phyloP scores from a whole-genome alignment of 371 early-diverging fungal genomes.

The Basidiobolus meristosporus region DNA sequence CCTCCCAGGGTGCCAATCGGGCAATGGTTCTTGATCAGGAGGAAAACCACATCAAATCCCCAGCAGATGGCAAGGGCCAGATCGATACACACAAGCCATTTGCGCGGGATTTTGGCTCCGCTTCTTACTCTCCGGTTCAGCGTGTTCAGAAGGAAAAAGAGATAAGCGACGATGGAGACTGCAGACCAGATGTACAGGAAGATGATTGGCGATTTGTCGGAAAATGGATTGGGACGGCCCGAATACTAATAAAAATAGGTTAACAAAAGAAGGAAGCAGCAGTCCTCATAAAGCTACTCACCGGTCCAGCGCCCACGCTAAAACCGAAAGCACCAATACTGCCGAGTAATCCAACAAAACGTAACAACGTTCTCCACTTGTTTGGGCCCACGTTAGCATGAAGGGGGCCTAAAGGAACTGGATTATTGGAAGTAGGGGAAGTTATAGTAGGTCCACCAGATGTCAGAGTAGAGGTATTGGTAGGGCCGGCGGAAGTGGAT shows the following conservation, averaged over 20 bases:
- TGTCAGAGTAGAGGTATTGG: too few species aligned
- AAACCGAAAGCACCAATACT: slow-evolving; percentile 21
- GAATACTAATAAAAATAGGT: background rate
- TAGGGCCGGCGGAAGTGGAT: too few species aligned
- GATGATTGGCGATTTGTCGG: background rate
- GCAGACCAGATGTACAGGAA: background rate
- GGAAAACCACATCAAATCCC: background rate
- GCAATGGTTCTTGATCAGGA: background rate
- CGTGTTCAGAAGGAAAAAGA: background rate
- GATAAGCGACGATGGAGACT: background rate
- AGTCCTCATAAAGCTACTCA: slow-evolving; percentile 6
- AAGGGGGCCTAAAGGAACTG: too few species aligned
- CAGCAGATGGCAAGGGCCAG: background rate
- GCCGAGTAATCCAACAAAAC: slow-evolving; percentile 13
- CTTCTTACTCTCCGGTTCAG: too few species aligned
- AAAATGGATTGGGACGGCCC: background rate
- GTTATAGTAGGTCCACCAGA: too few species aligned
- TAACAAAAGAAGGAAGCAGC: background rate
- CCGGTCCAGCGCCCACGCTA: slow-evolving; percentile 23
- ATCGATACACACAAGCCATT: background rate
- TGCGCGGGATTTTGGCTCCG: background rate
- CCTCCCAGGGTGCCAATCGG: background rate
- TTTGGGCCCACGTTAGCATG: too few species aligned
- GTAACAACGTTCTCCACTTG: slow-evolving; percentile 12
- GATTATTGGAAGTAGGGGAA: too few species aligned